Base-by-base conservation (phyloP, 352 stramenopile species). In the Aphanomyces cochlioides region DNA sequence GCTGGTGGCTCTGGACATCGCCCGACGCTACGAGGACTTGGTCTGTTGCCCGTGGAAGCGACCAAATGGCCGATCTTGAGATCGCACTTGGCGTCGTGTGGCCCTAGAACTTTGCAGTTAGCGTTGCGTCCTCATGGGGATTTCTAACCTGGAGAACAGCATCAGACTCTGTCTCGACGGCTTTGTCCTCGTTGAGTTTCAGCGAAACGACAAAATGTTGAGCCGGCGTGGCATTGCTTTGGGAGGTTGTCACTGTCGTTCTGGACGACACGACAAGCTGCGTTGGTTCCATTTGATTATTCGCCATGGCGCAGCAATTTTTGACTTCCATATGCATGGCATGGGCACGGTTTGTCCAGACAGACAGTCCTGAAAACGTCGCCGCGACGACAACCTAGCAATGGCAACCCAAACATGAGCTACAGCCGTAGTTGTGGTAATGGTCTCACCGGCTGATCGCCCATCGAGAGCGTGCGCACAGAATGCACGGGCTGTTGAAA, bases 141-240 rank as follows among this genome's bases (percentile, higher is more conserved):
- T 0, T 56, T 37, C 17, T 3, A 5, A 67, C 59, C 59, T 67
- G 59, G 17, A 67, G 38, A 12, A 66, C 65, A 40, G 84, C 73
- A 47, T 77, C 73, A 3, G 69, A 63, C 40, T 39, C 69, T 12
- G 77, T 72, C 5, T 37, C 40, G 3, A 83, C 21, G 15, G 43
- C 43, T 36, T 57, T 63, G 21, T 47, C n/a, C 37, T 36, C 48
- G 1, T 68, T 68, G 28, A 60, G 64, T 36, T 15, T 12, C 6
- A 89, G 72, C 41, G 82, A 72, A 37, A 81, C 85, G 40, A 88
- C 54, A 40, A 72, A 76, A 78, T 88, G 82, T 56, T 74, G 82
- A 0, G 73, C 77, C 15, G 77, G 59, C 3, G 17, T 69, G 7
- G 36, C 67, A 12, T 28, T 61, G 17, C 28, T 61, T 39, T 28